Evolutionary conservation across 164 flowering plant genomes (phyloP).

Genomic region (Umbellularia californica): DNA sequence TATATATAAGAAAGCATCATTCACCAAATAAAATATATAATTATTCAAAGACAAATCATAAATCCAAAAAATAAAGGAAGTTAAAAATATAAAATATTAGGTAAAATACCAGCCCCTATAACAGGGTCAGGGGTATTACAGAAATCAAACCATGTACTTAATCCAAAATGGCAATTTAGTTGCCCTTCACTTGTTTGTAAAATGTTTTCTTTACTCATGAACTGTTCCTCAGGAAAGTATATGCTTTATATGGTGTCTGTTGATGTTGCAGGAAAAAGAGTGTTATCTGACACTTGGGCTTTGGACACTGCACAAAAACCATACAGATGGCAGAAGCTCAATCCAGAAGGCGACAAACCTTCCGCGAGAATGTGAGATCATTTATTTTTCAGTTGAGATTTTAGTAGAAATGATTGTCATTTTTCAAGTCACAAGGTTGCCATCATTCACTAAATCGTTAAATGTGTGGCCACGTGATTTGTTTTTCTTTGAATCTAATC

Average conservation of each 20-base stretch:
- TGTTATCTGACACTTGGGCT: slow-evolving; percentile 89
- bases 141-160: no score
- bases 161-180: no score
- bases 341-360: slow-evolving; percentile 93
- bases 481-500: no score
- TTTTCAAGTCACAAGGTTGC: neutral
- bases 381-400: slow-evolving; percentile 1
- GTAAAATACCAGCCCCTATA: no score
- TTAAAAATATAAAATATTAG: no score
- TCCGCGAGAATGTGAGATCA: slow-evolving; percentile 86
- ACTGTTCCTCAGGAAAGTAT: neutral
- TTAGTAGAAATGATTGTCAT: neutral
- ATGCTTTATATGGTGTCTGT: neutral
- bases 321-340: slow-evolving; percentile 82
- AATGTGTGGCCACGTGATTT: no score
- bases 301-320: slow-evolving; percentile 98
- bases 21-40: no score
- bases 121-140: no score
- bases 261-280: slow-evolving; percentile 66
- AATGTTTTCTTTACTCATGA: neutral
- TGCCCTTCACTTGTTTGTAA: no score
- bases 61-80: no score
- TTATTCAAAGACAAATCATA: no score
- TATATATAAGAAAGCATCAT: no score
- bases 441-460: neutral